phyloP scores from a whole-genome alignment of 1,139 yeast species.

The Arxiozyma bovina region DNA sequence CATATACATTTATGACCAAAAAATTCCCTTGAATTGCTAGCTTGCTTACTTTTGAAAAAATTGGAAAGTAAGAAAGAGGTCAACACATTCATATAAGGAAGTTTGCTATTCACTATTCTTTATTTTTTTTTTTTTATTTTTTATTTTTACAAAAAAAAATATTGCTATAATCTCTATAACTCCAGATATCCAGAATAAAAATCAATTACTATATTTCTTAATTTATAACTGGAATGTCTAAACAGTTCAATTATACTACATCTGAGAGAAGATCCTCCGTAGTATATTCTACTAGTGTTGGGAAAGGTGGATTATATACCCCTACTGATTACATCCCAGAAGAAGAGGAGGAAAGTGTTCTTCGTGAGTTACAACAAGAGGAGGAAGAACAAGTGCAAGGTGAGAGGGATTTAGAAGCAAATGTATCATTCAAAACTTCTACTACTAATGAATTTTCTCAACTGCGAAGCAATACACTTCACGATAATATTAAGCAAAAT shows the following conservation, averaged over 20 bases:
- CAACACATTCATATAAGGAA: too few species aligned
- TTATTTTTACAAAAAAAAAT: too few species aligned
- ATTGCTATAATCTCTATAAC: not conserved
- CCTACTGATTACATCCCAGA: constrained; percentile 27
- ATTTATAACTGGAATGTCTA: constrained; percentile 9
- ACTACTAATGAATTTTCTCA: not conserved
- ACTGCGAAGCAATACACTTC: not conserved
- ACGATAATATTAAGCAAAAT: not conserved
- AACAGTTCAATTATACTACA: constrained; percentile 26
- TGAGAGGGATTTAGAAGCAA: constrained; percentile 9
- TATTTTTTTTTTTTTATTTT: too few species aligned
- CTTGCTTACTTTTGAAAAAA: too few species aligned
- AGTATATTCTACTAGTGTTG: constrained; percentile 28
- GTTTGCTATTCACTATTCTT: too few species aligned
- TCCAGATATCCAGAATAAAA: not conserved
- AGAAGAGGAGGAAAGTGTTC: constrained; percentile 13
- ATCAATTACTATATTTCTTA: too few species aligned
- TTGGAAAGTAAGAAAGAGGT: not conserved
- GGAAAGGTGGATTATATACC: constrained; percentile 27
- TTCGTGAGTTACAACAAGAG: constrained; percentile 12
- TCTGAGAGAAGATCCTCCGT: constrained; percentile 27
- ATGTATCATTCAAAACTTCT: not conserved
- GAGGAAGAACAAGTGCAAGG: constrained; percentile 1
- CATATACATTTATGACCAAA: too few species aligned
- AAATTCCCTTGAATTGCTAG: not conserved